These are phyloP conservation scores for Lipomyces yamadae DNA, from an alignment of 805 yeast species.

Conservation along the genomic window DNA sequence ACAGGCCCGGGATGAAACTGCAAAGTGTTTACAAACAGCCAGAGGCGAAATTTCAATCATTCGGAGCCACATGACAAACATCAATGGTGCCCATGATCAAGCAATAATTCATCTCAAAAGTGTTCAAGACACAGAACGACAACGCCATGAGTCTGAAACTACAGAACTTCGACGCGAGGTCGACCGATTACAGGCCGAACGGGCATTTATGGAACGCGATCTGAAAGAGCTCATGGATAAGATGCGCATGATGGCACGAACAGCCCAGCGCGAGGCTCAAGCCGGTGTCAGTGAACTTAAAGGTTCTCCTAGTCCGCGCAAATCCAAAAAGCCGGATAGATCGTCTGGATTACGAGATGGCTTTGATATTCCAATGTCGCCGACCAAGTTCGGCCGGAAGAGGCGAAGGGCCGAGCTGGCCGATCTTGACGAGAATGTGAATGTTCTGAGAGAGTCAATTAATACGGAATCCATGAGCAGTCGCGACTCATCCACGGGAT, in stretches of 20 bases:
- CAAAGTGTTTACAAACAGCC: conserved; percentile 54
- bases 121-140: conserved; percentile 36
- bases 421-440: not conserved
- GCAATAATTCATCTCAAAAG: conserved; percentile 41
- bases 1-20: conserved; percentile 40
- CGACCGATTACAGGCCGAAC: conserved; percentile 57
- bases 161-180: conserved; percentile 51
- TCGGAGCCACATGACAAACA: conserved; percentile 62
- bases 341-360: conserved; percentile 43
- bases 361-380: conserved; percentile 39
- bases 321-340: conserved; percentile 18
- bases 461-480: conserved; percentile 1
- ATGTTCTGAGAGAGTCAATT: not conserved
- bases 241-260: conserved; percentile 21
- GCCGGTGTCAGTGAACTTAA: not conserved
- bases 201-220: conserved; percentile 59
- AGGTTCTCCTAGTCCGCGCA: conserved; percentile 20
- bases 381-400: conserved; percentile 16
- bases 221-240: conserved; percentile 45
- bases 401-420: not conserved
- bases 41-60: conserved; percentile 83
- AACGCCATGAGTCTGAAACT: conserved; percentile 47
- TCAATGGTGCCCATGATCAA: conserved; percentile 39
- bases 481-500: conserved; percentile 1
- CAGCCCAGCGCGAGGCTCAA: conserved; percentile 20